Evolutionary conservation across 1,139 yeast species (phyloP), one percentile per base, ranked within the genome.

Genomic region (Spencermartinsiella ligniputridi): DNA sequence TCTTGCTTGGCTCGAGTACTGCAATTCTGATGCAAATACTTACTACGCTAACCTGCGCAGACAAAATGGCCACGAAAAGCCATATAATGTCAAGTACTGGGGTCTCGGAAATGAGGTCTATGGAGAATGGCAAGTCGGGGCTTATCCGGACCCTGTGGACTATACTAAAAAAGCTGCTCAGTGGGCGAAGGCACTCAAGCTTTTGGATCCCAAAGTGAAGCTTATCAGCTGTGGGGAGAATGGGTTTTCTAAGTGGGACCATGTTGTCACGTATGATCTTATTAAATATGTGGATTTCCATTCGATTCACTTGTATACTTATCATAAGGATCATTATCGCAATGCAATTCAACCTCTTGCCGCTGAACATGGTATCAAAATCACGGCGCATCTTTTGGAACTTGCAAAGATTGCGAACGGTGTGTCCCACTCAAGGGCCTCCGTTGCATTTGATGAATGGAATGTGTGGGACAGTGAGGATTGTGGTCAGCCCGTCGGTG

Each of bases 91-190:
- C 39, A 64, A 64, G 49, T 64, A 65, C 47, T 65, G 69, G 69
- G 64, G 66, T 6, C 53, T 64, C 17, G 69, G 69, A 8, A 64
- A 64, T 46, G 69, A 64, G 50, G 64, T 65, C 25, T 65, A 66
- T 66, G 69, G 69, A 9, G 58, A 55, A 8, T 64, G 69, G 69
- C 69, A 65, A 49, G 67, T 64, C 20, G 69, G 67, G 5, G 68
- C 63, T 45, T 22, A 22, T 22, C 55, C 59, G 58, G 49, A 52
- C 13, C 53, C 54, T 32, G 66, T 61, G 44, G 65, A 65, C 36
- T 64, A 64, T 44, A 46, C 58, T 35, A 60, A 57, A 43, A 60
- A 49, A 38, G 69, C 69, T 0, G 51, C 45, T 11, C 60, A 64
- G 48, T 64, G 69, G 69, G 66, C 65, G 4, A 64, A 64, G 46